These are phyloP conservation scores for Infundibulicybe gibba DNA, from an alignment of 768 basidiomycete genomes.

Conservation along the genomic window DNA sequence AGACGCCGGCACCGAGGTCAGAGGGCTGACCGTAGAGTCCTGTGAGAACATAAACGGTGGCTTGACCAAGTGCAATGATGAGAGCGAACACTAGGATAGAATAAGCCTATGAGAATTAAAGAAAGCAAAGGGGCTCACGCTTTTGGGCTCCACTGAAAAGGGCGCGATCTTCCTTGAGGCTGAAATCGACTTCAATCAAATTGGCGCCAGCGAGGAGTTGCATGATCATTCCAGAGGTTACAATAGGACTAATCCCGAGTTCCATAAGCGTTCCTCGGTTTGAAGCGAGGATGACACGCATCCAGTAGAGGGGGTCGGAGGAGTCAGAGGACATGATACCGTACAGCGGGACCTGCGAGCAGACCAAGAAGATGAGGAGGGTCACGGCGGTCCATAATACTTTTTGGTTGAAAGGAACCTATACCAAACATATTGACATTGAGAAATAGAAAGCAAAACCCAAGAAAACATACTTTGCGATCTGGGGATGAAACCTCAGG, in stretches of 20 bases:
- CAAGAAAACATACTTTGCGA: conserved; percentile 66
- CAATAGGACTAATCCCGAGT: conserved; percentile 95
- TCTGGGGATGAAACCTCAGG: conserved; percentile 98
- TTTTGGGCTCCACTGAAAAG: conserved; percentile 97
- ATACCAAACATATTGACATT: background rate
- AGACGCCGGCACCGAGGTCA: conserved; percentile 95
- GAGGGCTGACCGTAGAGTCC: conserved; percentile 94
- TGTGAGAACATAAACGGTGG: conserved; percentile 94
- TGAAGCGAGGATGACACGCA: conserved; percentile 98
- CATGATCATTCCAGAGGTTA: conserved; percentile 99
- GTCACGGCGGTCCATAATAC: conserved; percentile 98
- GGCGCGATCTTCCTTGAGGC: conserved; percentile 94
- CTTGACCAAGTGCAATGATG: conserved; percentile 94
- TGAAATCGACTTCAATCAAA: conserved; percentile 96
- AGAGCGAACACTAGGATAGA: conserved; percentile 81
- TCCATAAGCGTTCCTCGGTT: conserved; percentile 99
- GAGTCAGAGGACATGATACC: conserved; percentile 99
- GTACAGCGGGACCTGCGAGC: conserved; percentile 98
- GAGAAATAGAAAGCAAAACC: conserved; percentile 5
- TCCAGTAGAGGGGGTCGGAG: conserved; percentile 98
- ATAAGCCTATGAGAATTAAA: background rate
- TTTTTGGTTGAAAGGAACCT: conserved; percentile 99
- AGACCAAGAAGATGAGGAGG: conserved; percentile 98
- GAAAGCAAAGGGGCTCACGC: conserved; percentile 45
- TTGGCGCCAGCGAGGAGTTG: conserved; percentile 97